A percentile compares a stretch with the other conserved stretches of the same genome.
phyloP scores from a whole-genome alignment of 169 alveolate genomes.

The Eimeria falciformis region DNA sequence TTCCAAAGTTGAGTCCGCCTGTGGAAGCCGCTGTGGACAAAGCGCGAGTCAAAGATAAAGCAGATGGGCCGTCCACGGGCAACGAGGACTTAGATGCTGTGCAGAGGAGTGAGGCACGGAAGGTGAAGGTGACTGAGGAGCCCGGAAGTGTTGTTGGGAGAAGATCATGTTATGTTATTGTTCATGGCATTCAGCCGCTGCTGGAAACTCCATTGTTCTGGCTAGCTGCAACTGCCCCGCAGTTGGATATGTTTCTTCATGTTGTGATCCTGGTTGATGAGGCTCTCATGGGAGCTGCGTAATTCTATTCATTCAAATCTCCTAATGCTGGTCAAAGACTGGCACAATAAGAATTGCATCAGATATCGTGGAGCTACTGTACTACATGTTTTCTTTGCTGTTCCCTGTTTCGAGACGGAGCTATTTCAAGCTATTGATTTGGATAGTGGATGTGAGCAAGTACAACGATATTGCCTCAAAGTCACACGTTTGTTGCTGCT shows the following conservation, averaged over 20 bases:
- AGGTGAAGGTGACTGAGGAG: neutral
- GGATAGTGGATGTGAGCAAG: too few species aligned
- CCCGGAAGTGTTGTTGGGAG: constrained; percentile 16
- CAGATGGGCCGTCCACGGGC: neutral
- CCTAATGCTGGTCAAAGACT: too few species aligned
- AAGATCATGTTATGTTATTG: constrained; percentile 63
- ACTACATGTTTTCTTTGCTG: too few species aligned
- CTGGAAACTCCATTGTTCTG: constrained; percentile 73
- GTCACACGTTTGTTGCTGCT: too few species aligned
- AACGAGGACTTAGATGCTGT: neutral
- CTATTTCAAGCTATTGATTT: too few species aligned
- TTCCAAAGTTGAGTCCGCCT: constrained; percentile 49
- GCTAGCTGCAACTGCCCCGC: constrained; percentile 69
- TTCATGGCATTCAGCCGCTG: constrained; percentile 72
- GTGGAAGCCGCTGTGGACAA: neutral
- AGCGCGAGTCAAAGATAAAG: neutral
- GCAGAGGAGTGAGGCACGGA: neutral
- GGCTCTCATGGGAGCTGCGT: constrained; percentile 43
- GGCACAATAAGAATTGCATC: too few species aligned
- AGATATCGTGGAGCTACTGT: too few species aligned
- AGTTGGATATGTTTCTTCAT: constrained; percentile 65
- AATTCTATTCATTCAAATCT: neutral
- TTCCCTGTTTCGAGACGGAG: too few species aligned
- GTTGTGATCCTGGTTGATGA: constrained; percentile 65
- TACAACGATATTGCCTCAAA: too few species aligned